These are phyloP conservation scores for Fusarium euwallaceae DNA, from an alignment of 2,329 filamentous ascomycete genomes.

Conservation along the genomic window DNA sequence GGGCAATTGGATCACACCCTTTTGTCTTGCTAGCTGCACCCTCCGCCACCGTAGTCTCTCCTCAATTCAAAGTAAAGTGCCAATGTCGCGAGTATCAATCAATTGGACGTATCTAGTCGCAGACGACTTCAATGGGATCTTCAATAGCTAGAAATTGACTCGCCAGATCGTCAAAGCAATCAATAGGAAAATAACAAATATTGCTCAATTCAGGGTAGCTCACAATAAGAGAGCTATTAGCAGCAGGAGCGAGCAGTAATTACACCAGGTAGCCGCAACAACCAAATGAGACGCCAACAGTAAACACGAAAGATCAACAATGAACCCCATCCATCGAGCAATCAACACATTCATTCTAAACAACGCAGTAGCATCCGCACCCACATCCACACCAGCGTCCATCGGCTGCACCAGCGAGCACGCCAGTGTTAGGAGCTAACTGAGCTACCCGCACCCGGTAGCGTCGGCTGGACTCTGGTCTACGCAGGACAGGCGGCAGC, in stretches of 20 bases:
- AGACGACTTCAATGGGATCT: neutral
- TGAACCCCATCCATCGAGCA: slow-evolving; percentile 8
- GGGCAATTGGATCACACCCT: slow-evolving; percentile 37
- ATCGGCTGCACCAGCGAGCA: slow-evolving; percentile 40
- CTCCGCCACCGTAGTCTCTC: slow-evolving; percentile 30
- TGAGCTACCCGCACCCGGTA: slow-evolving; percentile 43
- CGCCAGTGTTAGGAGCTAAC: slow-evolving; percentile 37
- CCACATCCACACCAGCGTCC: slow-evolving; percentile 25
- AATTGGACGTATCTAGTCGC: neutral
- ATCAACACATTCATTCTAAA: slow-evolving; percentile 25
- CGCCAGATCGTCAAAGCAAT: neutral
- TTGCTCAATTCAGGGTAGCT: neutral
- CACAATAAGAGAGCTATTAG: neutral
- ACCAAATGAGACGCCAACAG: slow-evolving; percentile 23
- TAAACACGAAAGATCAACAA: slow-evolving; percentile 37
- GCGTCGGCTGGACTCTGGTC: slow-evolving; percentile 44
- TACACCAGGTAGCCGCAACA: slow-evolving; percentile 31
- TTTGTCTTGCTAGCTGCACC: slow-evolving; percentile 25
- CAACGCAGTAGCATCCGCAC: slow-evolving; percentile 36
- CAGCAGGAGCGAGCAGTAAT: neutral
- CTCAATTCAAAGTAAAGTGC: slow-evolving; percentile 20
- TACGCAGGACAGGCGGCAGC: slow-evolving; percentile 19
- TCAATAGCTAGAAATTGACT: slow-evolving; percentile 2
- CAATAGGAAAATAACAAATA: neutral
- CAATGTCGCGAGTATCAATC: neutral